phyloP scores from a whole-genome alignment of 352 stramenopile genomes.

The Phytophthora ramorum region DNA sequence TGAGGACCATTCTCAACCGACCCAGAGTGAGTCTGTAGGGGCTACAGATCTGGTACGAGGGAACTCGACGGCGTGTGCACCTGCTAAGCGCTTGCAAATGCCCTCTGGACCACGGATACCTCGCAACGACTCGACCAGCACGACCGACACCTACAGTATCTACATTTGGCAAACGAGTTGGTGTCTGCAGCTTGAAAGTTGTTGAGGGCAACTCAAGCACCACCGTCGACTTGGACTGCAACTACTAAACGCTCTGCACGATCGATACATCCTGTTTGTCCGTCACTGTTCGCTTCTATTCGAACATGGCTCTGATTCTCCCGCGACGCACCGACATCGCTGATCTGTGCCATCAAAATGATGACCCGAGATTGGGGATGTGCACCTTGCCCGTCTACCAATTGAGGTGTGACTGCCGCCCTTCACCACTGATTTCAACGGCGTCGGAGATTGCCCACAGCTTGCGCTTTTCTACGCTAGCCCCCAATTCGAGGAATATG shows the following conservation, averaged over 20 bases:
- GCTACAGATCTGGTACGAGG: conserved; percentile 12
- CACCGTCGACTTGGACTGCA: too few species aligned
- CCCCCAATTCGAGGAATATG: not conserved
- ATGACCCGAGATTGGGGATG: conserved; percentile 18
- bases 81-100: not conserved
- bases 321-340: conserved; percentile 6
- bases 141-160: too few species aligned
- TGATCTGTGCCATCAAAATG: conserved; percentile 26
- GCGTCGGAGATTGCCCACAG: too few species aligned
- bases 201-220: too few species aligned
- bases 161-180: too few species aligned
- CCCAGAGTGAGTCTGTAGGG: conserved; percentile 26
- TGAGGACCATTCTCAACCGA: conserved; percentile 10
- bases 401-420: too few species aligned
- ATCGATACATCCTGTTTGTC: not conserved
- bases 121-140: not conserved
- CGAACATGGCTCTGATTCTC: conserved; percentile 3
- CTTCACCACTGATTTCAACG: too few species aligned
- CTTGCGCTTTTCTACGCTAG: not conserved
- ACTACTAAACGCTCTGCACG: not conserved
- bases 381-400: not conserved
- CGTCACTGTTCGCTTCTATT: conserved; percentile 21
- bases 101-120: too few species aligned
- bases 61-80: not conserved
- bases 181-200: too few species aligned